Percentiles rank a stretch among this genome's conserved stretches.
phyloP scores from a whole-genome alignment of 768 basidiomycete species.

The Xanthoconium purpureum region DNA sequence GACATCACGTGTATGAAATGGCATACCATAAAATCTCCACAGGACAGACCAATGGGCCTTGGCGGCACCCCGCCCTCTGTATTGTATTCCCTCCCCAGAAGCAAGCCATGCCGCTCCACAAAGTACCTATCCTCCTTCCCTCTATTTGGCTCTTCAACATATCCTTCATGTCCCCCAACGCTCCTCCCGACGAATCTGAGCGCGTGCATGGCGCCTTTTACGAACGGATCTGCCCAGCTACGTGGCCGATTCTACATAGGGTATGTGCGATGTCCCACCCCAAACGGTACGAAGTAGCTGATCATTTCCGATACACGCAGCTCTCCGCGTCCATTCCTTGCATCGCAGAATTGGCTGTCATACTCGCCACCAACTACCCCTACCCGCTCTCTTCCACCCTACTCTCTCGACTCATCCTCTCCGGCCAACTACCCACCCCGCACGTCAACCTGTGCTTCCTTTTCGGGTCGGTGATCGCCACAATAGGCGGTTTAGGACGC shows the following conservation, averaged over 20 bases:
- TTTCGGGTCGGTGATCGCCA: conserved; percentile 25
- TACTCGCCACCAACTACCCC: conserved; percentile 17
- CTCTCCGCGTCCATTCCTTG: conserved; percentile 30
- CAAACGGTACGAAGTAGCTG: neutral
- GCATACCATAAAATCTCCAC: conserved; percentile 10
- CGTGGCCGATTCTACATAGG: conserved; percentile 23
- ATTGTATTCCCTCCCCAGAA: neutral
- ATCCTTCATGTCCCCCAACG: conserved; percentile 22
- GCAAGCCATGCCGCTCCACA: conserved; percentile 20
- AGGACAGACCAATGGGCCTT: neutral
- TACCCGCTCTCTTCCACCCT: conserved; percentile 19
- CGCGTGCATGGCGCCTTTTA: conserved; percentile 18
- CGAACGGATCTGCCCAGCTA: conserved; percentile 20
- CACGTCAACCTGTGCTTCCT: conserved; percentile 28
- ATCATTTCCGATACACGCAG: conserved; percentile 7
- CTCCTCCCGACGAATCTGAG: conserved; percentile 21
- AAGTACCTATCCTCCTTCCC: conserved; percentile 21
- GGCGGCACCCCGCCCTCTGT: neutral
- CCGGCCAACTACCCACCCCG: conserved; percentile 18
- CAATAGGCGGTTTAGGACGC: conserved; percentile 34
- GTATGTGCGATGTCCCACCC: conserved; percentile 7
- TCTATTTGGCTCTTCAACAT: conserved; percentile 30
- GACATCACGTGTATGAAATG: conserved; percentile 16
- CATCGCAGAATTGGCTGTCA: conserved; percentile 24
- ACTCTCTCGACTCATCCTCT: conserved; percentile 18